phyloP scores from a whole-genome alignment of 352 stramenopile genomes.

The Phytophthora chlamydospora region DNA sequence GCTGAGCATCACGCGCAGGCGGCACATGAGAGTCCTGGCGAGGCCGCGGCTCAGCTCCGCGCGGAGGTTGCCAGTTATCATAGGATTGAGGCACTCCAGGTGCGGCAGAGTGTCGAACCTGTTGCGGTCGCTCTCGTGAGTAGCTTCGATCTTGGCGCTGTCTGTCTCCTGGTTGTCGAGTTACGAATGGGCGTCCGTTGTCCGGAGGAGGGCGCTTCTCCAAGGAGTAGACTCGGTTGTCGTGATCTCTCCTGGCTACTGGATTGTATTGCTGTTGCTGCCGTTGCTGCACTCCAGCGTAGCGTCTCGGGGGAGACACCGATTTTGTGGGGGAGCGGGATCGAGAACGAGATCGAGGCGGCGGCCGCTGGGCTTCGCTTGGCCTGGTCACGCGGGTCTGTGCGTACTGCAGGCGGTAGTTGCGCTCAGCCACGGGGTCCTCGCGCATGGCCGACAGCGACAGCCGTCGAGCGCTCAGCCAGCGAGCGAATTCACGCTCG shows the following conservation, averaged over 20 bases:
- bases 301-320: background rate
- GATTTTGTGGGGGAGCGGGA: conserved; percentile 7
- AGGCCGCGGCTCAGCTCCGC: background rate
- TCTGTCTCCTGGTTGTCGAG: conserved; percentile 4
- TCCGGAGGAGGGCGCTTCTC: conserved; percentile 3
- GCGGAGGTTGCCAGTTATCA: conserved; percentile 2
- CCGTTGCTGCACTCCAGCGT: conserved; percentile 4
- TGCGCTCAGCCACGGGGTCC: conserved; percentile 17
- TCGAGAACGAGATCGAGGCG: conserved; percentile 11
- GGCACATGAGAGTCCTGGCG: conserved; percentile 1
- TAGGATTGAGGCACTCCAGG: conserved; percentile 2
- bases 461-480: conserved; percentile 20
- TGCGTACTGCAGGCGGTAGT: conserved; percentile 26
- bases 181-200: conserved; percentile 6
- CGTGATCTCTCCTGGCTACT: background rate
- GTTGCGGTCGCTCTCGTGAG: conserved; percentile 10
- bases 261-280: background rate
- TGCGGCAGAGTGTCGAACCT: background rate
- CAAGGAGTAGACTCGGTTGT: background rate
- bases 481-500: conserved; percentile 33
- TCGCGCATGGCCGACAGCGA: conserved; percentile 14
- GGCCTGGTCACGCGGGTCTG: conserved; percentile 21
- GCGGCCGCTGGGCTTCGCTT: background rate
- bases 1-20: background rate
- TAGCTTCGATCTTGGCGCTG: conserved; percentile 15